A percentile compares a stretch with the other conserved stretches of the same genome.
phyloP scores from a whole-genome alignment of 2,329 filamentous ascomycete genomes.

The Periglandula ipomoeae region DNA sequence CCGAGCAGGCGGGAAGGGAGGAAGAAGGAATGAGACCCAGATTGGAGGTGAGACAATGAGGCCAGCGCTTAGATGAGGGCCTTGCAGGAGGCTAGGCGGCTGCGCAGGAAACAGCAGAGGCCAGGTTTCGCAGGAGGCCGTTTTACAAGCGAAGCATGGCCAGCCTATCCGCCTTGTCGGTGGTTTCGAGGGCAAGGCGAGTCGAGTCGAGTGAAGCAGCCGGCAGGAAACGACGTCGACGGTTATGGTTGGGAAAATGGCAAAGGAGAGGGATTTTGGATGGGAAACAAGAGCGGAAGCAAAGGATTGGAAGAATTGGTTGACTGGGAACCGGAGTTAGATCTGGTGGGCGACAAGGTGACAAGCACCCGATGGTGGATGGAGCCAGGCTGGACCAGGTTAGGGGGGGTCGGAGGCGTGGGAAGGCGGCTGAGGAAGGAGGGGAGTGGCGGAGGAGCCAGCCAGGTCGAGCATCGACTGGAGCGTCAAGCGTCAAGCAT shows the following conservation, averaged over 20 bases:
- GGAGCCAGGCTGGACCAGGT: background rate
- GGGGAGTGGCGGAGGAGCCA: background rate
- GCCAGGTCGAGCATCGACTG: background rate
- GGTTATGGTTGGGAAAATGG: background rate
- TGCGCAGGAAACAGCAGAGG: background rate
- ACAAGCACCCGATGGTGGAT: background rate
- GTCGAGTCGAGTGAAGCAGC: background rate
- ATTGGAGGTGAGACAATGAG: conserved; percentile 14
- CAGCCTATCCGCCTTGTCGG: background rate
- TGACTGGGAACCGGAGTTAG: conserved; percentile 1
- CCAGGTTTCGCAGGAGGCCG: conserved; percentile 5
- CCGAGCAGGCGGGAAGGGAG: conserved; percentile 12
- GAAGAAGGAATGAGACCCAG: conserved; percentile 16
- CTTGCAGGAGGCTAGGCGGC: conserved; percentile 11
- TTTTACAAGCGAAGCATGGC: conserved; percentile 6
- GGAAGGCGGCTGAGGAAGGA: conserved; percentile 2
- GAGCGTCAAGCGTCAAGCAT: background rate
- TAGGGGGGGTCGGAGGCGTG: background rate
- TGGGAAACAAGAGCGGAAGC: background rate
- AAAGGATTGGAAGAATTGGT: conserved; percentile 4
- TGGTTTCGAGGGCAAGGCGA: background rate
- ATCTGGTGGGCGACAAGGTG: conserved; percentile 3
- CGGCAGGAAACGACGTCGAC: background rate
- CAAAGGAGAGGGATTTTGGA: background rate
- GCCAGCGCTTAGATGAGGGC: conserved; percentile 12